phyloP scores from a whole-genome alignment of 176 grass and related monocot genomes.

The Oryza rufipogon region DNA sequence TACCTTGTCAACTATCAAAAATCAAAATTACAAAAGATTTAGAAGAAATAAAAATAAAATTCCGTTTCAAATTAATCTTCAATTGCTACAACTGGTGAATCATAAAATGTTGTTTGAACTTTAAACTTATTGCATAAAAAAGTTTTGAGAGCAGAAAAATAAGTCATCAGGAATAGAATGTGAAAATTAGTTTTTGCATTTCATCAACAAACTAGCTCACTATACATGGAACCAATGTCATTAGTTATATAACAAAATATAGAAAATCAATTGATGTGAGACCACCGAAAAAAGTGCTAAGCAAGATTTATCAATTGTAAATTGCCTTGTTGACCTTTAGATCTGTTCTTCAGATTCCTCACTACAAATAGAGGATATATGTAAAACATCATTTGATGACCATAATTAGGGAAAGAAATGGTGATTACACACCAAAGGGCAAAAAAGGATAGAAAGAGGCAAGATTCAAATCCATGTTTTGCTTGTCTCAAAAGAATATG shows the following conservation, averaged over 20 bases:
- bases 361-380: background rate
- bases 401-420: background rate
- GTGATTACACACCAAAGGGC: conserved; percentile 7
- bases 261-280: background rate
- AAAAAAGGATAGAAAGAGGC: background rate
- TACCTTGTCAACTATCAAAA: conserved; percentile 85
- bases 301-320: background rate
- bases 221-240: conserved; percentile 7
- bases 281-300: background rate
- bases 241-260: background rate
- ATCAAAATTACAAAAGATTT: conserved; percentile 35
- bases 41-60: conserved; percentile 2
- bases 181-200: background rate
- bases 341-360: conserved; percentile 9
- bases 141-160: background rate
- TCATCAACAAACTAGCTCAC: background rate
- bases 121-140: conserved; percentile 16
- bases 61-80: background rate
- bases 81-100: background rate
- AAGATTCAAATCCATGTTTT: conserved; percentile 1
- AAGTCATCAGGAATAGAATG: background rate
- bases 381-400: background rate
- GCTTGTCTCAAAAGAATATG: conserved; percentile 26
- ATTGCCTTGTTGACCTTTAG: background rate
- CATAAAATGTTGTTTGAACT: conserved; percentile 9